A percentile compares a stretch with the other conserved stretches of the same genome.
Conservation (phyloP, 805 yeast species). For the Candida tibetensis region DNA sequence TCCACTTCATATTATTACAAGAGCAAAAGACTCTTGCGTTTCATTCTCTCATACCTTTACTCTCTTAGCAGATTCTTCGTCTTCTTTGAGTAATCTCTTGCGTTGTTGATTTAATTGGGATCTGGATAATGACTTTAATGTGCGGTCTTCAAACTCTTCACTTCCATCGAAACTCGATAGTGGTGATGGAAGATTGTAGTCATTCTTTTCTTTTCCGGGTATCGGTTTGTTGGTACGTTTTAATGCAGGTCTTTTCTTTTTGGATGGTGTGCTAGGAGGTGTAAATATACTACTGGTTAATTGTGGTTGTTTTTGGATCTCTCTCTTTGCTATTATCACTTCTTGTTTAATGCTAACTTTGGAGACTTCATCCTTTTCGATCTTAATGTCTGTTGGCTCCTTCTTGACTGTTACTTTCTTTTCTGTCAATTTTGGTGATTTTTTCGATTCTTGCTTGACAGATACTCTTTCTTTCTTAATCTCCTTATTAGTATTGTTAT, state of each 20-base stretch:
- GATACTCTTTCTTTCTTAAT: constrained; percentile 4
- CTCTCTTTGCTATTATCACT: not conserved
- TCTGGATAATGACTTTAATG: constrained; percentile 1
- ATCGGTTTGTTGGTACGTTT: constrained; percentile 16
- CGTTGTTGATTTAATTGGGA: constrained; percentile 2
- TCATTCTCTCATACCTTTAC: constrained; percentile 1
- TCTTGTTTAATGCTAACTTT: not conserved
- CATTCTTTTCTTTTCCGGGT: constrained; percentile 12
- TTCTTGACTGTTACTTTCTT: constrained; percentile 4
- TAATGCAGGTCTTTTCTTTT: constrained; percentile 21
- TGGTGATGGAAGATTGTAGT: constrained; percentile 29
- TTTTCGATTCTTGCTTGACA: constrained; percentile 1
- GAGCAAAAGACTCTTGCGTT: not conserved
- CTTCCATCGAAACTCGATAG: constrained; percentile 27
- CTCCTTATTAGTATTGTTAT: constrained; percentile 5
- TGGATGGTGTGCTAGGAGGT: constrained; percentile 35
- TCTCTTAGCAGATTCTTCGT: constrained; percentile 2
- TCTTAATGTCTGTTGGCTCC: constrained; percentile 5
- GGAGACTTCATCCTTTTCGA: constrained; percentile 9
- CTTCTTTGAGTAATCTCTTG: constrained; percentile 7
- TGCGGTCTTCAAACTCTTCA: constrained; percentile 9
- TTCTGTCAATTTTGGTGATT: not conserved
- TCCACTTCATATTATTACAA: too few relatives aligned
- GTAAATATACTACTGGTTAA: constrained; percentile 17
- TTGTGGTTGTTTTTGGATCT: constrained; percentile 1